phyloP scores from a whole-genome alignment of 2,329 filamentous ascomycete species.

The Ophiocordyceps polyrhachis-furcata region DNA sequence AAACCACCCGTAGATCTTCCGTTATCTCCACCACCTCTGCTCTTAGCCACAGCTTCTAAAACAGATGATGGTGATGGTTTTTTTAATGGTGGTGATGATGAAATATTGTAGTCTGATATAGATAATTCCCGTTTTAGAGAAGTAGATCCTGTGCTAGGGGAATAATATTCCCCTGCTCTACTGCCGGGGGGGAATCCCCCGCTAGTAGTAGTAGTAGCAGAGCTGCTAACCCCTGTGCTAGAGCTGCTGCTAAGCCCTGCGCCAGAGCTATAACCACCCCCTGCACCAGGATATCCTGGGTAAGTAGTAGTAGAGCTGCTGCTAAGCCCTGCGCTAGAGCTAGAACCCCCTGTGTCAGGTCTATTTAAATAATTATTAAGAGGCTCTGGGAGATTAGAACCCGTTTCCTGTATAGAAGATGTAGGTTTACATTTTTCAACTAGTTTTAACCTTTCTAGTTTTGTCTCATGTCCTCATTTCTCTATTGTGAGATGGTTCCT shows the following conservation, averaged over 20 bases:
- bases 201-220: too few species aligned
- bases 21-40: not conserved
- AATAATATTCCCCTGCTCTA: too few species aligned
- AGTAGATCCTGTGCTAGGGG: not conserved
- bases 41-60: not conserved
- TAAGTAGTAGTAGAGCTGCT: too few species aligned
- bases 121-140: not conserved
- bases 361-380: too few species aligned
- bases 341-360: too few species aligned
- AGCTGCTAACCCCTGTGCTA: too few species aligned
- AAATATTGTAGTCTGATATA: not conserved
- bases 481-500: not conserved
- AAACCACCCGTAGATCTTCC: not conserved
- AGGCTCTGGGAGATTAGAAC: too few species aligned
- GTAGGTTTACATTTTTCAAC: not conserved
- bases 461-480: not conserved
- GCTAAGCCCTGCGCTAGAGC: too few species aligned
- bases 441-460: not conserved
- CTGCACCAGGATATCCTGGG: too few species aligned
- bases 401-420: not conserved
- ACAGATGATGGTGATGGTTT: not conserved
- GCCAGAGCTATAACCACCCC: too few species aligned
- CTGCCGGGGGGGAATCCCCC: too few species aligned
- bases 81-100: not conserved
- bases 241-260: too few species aligned